Evolutionary conservation across 345 rosid species (phyloP).

Genomic region (Alliaria petiolata): DNA sequence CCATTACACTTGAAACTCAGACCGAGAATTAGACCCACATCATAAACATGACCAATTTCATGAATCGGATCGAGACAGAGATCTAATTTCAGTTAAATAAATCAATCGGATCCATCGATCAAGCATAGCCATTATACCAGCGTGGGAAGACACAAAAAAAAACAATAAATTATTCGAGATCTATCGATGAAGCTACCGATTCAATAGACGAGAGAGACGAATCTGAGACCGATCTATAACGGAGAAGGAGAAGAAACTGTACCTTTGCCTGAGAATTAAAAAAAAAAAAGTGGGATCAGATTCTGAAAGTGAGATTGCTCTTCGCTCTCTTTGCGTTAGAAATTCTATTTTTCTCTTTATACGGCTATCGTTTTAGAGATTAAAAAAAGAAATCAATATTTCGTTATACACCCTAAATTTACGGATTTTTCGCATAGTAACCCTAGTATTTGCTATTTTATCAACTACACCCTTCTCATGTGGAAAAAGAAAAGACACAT

Average conservation of each 20-base stretch:
- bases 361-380: slow-evolving; percentile 1
- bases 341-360: background rate
- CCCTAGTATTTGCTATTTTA: background rate
- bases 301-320: slow-evolving; percentile 21
- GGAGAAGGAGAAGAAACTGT: background rate
- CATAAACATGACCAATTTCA: background rate
- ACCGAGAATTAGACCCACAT: background rate
- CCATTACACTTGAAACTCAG: background rate
- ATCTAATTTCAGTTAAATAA: background rate
- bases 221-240: background rate
- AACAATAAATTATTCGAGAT: slow-evolving; percentile 2
- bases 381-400: no score
- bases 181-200: slow-evolving; percentile 5
- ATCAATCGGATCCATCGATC: slow-evolving; percentile 19
- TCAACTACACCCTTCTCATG: background rate
- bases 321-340: background rate
- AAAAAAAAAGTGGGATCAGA: slow-evolving; percentile 17
- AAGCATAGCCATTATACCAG: background rate
- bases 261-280: slow-evolving; percentile 26
- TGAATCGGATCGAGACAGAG: background rate
- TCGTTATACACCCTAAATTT: background rate
- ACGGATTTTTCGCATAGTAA: background rate
- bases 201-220: background rate
- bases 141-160: slow-evolving; percentile 1
- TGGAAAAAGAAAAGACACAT: background rate